Base-by-base conservation (phyloP, 345 rosid species). In the Salix brachista region DNA sequence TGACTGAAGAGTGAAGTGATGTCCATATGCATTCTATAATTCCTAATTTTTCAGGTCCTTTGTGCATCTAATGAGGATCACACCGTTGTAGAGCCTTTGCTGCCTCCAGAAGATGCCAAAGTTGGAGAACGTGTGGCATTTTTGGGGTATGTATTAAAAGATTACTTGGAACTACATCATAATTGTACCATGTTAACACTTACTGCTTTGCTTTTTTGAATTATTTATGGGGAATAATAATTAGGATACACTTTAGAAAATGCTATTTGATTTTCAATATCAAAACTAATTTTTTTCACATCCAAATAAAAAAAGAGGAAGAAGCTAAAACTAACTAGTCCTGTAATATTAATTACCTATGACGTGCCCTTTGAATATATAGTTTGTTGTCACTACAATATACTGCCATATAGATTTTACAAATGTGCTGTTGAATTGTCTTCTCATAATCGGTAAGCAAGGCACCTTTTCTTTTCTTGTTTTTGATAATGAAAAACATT, bases 1-100 rank as follows among this genome's bases (percentile, higher is more conserved):
- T 65, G 30, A 9, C n/a, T 67, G 32, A 65, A 65, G 54, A 34
- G 44, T 19, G 41, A 44, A 58, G 13, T 32, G 66, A 42, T 32
- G 39, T 17, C 11, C 9, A 19, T n/a, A 36, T 39, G 13, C 10
- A 4, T 78, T 74, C 61, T 75, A 8, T 67, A 74, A 64, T 80
- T 79, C 30, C 37, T 62, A 26, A 69, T 34, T 71, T 77, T 46
- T 70, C 89, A 96, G 98, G 96, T 96, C 60, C 93, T 92, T 12
- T 96, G 96, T 84, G 96, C 99, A 83, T 93, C 98, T 46, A 92
- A 65, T 67, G 94, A 90, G 83, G 98, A 93, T 78, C 98, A 93
- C 84, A 82, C 91, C 1, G 71, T 74, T 28, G 97, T 91, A 26
- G 96, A 96, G 76, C 98, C 99, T 25, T 79, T 96, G 86, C 84